Percentiles rank a stretch among this genome's conserved stretches.
Evolutionary conservation across 176 grass and related monocot genomes (phyloP).

Genomic region (Saccharum officinarum): DNA sequence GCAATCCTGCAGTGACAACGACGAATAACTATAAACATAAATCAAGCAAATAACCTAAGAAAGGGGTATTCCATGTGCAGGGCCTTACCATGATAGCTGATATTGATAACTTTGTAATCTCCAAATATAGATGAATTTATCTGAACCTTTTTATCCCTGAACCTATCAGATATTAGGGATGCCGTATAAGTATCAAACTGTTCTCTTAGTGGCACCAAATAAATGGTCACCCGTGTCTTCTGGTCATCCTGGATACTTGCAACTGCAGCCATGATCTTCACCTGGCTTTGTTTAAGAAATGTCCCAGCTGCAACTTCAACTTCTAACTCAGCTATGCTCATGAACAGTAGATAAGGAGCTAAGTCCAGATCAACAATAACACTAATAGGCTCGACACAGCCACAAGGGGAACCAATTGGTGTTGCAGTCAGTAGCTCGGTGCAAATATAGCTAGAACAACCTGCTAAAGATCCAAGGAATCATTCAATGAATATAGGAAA

Average conservation of each 20-base stretch:
- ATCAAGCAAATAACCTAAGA: background rate
- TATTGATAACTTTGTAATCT: constrained; percentile 71
- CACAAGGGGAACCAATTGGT: constrained; percentile 79
- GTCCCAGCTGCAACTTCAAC: constrained; percentile 88
- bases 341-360: constrained; percentile 83
- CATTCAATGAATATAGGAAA: constrained; percentile 18
- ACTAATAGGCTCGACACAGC: constrained; percentile 77
- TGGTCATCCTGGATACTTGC: constrained; percentile 74
- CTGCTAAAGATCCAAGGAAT: constrained; percentile 47
- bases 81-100: constrained; percentile 83
- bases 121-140: constrained; percentile 82
- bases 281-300: constrained; percentile 96
- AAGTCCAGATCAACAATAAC: constrained; percentile 73
- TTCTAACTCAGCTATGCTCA: constrained; percentile 79
- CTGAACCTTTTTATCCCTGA: constrained; percentile 77
- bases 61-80: constrained; percentile 14
- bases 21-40: constrained; percentile 7
- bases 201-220: constrained; percentile 92
- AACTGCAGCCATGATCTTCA: constrained; percentile 96
- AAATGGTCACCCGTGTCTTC: constrained; percentile 84
- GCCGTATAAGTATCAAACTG: constrained; percentile 76
- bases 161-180: constrained; percentile 74
- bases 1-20: constrained; percentile 58
- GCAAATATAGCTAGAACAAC: constrained; percentile 74
- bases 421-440: constrained; percentile 65